These are phyloP conservation scores for Nicotiana rustica DNA, from an alignment of 305 asterid species.

Conservation along the genomic window DNA sequence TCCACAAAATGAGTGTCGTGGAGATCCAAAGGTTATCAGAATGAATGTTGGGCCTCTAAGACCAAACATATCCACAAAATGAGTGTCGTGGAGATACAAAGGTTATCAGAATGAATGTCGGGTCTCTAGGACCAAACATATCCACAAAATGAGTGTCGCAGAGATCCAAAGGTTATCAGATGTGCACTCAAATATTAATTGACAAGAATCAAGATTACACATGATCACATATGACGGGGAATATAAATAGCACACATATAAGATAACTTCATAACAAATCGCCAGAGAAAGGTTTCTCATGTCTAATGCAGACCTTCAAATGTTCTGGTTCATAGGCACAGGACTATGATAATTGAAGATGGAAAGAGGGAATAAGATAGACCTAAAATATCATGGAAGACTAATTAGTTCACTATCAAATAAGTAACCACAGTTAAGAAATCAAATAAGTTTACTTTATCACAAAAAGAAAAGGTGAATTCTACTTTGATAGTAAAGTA, in stretches of 20 bases:
- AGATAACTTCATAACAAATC: neutral
- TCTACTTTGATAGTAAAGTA: neutral
- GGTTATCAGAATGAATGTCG: neutral
- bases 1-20: neutral
- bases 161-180: neutral
- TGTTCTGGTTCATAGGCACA: neutral
- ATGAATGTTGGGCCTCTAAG: neutral
- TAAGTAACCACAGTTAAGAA: neutral
- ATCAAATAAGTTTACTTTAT: neutral
- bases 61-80: neutral
- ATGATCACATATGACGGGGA: neutral
- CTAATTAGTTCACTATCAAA: neutral
- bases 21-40: neutral
- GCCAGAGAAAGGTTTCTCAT: neutral
- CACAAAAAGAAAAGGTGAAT: neutral
- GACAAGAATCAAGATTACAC: neutral
- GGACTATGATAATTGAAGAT: neutral
- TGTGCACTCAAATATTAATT: neutral
- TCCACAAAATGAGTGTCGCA: neutral
- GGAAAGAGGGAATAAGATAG: neutral
- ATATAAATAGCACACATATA: neutral
- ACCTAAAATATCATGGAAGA: slow-evolving; percentile 17
- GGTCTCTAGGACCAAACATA: neutral
- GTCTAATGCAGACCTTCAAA: neutral
- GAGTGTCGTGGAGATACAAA: neutral